These are phyloP conservation scores for Triangularia verruculosa DNA, from an alignment of 2,329 filamentous ascomycete species.

Conservation along the genomic window DNA sequence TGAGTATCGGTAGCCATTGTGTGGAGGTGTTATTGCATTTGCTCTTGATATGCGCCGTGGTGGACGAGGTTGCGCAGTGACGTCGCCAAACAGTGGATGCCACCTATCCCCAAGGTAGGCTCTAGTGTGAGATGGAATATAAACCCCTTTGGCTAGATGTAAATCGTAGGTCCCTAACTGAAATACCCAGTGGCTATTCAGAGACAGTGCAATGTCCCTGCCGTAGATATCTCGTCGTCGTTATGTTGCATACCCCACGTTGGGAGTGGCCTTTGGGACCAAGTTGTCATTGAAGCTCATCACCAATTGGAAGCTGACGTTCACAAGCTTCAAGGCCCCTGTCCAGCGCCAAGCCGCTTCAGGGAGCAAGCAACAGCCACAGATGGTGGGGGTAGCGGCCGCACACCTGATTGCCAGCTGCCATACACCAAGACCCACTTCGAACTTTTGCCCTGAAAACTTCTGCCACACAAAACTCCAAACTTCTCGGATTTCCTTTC, in stretches of 20 bases:
- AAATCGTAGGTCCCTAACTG: background rate
- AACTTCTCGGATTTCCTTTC: slow-evolving; percentile 4
- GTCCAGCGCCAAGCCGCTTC: background rate
- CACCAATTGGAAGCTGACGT: slow-evolving; percentile 20
- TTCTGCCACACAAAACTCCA: slow-evolving; percentile 18
- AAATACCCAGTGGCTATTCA: background rate
- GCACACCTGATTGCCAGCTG: slow-evolving; percentile 10
- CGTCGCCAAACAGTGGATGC: slow-evolving; percentile 4
- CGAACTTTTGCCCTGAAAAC: slow-evolving; percentile 24
- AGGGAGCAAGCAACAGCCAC: background rate
- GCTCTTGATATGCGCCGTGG: background rate
- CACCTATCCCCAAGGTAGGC: slow-evolving; percentile 2
- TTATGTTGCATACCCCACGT: background rate
- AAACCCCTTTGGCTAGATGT: background rate
- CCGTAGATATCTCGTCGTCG: background rate
- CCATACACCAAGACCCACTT: slow-evolving; percentile 8
- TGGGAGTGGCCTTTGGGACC: slow-evolving; percentile 1
- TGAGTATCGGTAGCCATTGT: slow-evolving; percentile 22
- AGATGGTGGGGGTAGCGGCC: background rate
- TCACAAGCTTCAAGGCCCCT: slow-evolving; percentile 14
- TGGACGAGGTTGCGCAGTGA: background rate
- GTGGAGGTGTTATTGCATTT: slow-evolving; percentile 1
- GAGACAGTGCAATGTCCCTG: no score
- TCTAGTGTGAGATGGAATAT: background rate
- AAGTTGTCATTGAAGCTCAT: slow-evolving; percentile 14